These are phyloP conservation scores for Thalassiosira mediterranea DNA, from an alignment of 352 stramenopile species.

Conservation along the genomic window DNA sequence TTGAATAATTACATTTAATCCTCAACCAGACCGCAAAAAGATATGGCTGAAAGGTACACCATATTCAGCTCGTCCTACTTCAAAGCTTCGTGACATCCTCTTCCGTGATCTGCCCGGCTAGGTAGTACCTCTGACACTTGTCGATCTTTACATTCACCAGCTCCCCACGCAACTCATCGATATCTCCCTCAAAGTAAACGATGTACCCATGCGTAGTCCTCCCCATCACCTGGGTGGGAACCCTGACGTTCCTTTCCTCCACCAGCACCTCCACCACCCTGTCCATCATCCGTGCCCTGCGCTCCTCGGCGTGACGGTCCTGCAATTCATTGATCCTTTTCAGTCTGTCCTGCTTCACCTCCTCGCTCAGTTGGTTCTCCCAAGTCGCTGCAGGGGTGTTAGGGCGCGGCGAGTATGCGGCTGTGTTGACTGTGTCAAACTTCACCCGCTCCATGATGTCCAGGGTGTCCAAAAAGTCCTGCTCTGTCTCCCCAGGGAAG, in stretches of 20 bases:
- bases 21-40: too few species aligned
- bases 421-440: conserved; percentile 80
- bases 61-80: too few species aligned
- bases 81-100: too few species aligned
- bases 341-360: conserved; percentile 87
- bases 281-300: conserved; percentile 83
- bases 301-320: conserved; percentile 80
- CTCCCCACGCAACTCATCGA: conserved; percentile 84
- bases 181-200: conserved; percentile 87
- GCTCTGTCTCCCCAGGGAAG: conserved; percentile 86
- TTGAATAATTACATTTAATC: too few species aligned
- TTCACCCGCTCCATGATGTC: conserved; percentile 84
- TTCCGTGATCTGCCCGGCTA: conserved; percentile 54
- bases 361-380: conserved; percentile 82
- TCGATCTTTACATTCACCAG: conserved; percentile 85
- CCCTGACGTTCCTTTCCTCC: conserved; percentile 86
- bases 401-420: conserved; percentile 71
- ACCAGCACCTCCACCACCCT: conserved; percentile 86
- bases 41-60: too few species aligned
- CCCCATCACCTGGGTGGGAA: conserved; percentile 84
- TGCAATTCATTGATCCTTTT: conserved; percentile 85
- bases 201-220: conserved; percentile 84
- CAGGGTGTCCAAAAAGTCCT: conserved; percentile 84
- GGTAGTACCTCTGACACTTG: conserved; percentile 71
- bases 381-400: conserved; percentile 71